Conservation (phyloP, 768 basidiomycete species). For the Polyporus arcularius region DNA sequence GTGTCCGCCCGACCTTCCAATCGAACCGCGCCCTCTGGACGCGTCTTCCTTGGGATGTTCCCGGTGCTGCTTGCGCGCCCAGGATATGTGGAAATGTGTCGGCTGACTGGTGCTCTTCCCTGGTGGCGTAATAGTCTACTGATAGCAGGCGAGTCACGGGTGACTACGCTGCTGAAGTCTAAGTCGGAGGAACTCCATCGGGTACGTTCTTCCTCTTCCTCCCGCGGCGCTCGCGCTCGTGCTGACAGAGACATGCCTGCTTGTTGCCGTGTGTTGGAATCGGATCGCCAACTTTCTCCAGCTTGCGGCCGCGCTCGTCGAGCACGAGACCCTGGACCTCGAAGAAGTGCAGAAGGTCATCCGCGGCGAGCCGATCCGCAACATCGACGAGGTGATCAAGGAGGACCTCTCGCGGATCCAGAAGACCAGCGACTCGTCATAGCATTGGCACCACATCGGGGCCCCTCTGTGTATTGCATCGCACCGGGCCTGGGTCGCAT, state of each 20-base stretch:
- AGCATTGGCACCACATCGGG: conserved; percentile 7
- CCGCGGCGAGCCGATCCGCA: conserved; percentile 77
- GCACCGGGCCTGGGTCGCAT: conserved; percentile 9
- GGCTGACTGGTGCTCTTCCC: conserved; percentile 10
- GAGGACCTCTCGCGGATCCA: conserved; percentile 43
- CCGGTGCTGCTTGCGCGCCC: conserved; percentile 1
- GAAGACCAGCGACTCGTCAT: conserved; percentile 17
- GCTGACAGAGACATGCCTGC: conserved; percentile 14
- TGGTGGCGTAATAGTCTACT: conserved; percentile 49
- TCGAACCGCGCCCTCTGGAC: background rate
- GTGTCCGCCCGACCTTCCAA: conserved; percentile 6
- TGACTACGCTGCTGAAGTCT: conserved; percentile 40
- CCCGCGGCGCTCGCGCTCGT: background rate
- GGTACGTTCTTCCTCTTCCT: conserved; percentile 32
- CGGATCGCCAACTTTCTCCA: conserved; percentile 31
- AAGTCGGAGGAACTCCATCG: conserved; percentile 50
- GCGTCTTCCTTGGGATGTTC: conserved; percentile 1
- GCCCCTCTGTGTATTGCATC: background rate
- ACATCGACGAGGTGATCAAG: conserved; percentile 63
- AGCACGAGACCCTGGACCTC: conserved; percentile 89
- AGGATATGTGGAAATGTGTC: conserved; percentile 1
- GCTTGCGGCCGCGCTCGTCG: conserved; percentile 91
- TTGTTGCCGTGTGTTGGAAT: conserved; percentile 3
- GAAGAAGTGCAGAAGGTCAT: conserved; percentile 88
- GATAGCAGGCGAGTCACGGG: conserved; percentile 39